These are phyloP conservation scores for Nicotiana noctiflora DNA, from an alignment of 257 asterid genomes.

Conservation along the genomic window DNA sequence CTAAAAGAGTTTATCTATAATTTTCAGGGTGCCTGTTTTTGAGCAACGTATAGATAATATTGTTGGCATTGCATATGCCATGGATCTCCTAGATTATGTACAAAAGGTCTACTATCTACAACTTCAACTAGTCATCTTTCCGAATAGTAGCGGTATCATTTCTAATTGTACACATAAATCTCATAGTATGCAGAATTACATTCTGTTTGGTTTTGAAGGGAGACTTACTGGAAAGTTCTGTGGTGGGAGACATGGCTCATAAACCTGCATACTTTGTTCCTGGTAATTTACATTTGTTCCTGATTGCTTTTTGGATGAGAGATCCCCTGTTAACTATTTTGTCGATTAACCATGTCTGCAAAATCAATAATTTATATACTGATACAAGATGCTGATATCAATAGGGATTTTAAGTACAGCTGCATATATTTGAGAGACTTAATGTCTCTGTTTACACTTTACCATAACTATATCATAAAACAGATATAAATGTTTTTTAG, in stretches of 20 bases:
- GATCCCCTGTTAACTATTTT: too few species aligned
- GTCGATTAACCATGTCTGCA: neutral
- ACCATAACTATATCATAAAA: neutral
- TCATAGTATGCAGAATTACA: constrained; percentile 43
- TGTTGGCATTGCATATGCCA: constrained; percentile 97
- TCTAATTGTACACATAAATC: constrained; percentile 31
- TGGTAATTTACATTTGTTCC: constrained; percentile 40
- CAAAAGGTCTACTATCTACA: constrained; percentile 62
- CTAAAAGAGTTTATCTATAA: constrained; percentile 13
- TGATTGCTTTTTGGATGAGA: neutral
- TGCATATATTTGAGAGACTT: neutral
- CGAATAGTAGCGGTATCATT: constrained; percentile 17
- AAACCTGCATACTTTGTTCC: constrained; percentile 99
- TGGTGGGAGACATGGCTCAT: constrained; percentile 87
- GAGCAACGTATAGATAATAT: constrained; percentile 95
- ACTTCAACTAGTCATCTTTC: constrained; percentile 4
- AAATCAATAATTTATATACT: neutral
- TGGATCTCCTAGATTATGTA: constrained; percentile 94
- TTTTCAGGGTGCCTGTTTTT: constrained; percentile 90
- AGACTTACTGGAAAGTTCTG: constrained; percentile 76
- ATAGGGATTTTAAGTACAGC: neutral
- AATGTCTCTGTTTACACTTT: neutral
- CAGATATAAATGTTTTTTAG: neutral
- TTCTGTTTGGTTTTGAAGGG: constrained; percentile 90
- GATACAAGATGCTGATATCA: neutral